These are phyloP conservation scores for Beta corolliflora DNA, from an alignment of 179 eudicot species.

Conservation along the genomic window DNA sequence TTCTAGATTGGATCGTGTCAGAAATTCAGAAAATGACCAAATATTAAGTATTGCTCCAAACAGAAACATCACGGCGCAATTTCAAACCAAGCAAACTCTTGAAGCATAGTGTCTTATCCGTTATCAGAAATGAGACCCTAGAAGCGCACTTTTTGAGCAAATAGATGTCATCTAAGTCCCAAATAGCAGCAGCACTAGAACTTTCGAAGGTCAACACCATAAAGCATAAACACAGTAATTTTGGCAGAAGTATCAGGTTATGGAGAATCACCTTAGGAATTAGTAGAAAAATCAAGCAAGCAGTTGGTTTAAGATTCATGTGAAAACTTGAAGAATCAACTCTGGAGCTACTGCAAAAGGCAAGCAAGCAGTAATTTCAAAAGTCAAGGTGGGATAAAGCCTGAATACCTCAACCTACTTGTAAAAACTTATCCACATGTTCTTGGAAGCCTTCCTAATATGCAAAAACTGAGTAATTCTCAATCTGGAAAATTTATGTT, in stretches of 20 bases:
- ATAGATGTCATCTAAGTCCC: neutral
- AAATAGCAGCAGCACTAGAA: neutral
- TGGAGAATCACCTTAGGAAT: slow-evolving; percentile 1
- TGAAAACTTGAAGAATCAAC: slow-evolving; percentile 11
- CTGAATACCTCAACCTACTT: neutral
- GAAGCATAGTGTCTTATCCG: neutral
- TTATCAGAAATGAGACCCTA: neutral
- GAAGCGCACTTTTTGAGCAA: neutral
- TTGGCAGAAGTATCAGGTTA: neutral
- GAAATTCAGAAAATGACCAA: neutral
- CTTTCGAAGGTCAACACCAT: neutral
- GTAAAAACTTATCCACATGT: neutral
- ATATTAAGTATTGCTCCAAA: neutral
- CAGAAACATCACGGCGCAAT: too few relatives aligned
- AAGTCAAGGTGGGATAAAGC: neutral
- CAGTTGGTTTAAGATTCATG: slow-evolving; percentile 4
- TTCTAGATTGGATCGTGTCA: neutral
- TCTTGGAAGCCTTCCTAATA: slow-evolving; percentile 2
- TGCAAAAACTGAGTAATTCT: neutral
- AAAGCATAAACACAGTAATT: neutral
- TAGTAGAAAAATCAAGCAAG: slow-evolving; percentile 11
- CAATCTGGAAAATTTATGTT: neutral
- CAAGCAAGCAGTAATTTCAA: neutral
- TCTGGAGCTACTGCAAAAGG: slow-evolving; percentile 9
- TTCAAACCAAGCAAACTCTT: neutral